Evolutionary conservation across 306 rosid species (phyloP).

Genomic region (Dryas drummondii): DNA sequence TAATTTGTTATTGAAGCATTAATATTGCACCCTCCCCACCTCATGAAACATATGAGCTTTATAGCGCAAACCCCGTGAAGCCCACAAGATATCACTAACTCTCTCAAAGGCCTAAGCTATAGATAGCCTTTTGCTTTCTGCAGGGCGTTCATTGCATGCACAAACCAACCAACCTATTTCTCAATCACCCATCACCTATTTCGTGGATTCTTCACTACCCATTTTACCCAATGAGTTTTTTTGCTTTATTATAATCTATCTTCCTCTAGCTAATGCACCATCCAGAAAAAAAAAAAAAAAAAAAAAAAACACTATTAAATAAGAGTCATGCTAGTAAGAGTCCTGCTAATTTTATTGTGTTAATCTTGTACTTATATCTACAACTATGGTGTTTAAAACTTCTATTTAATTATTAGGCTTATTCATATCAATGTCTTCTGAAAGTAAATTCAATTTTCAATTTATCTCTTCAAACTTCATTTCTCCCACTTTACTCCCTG

Average conservation of each 20-base stretch:
- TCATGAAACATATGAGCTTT: slow-evolving; percentile 16
- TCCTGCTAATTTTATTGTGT: too few species aligned
- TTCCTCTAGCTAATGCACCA: neutral
- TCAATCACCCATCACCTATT: slow-evolving; percentile 8
- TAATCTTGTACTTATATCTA: too few species aligned
- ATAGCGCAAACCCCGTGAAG: slow-evolving; percentile 28
- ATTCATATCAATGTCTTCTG: too few species aligned
- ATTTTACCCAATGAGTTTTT: neutral
- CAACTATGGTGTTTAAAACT: too few species aligned
- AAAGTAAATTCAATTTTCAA: too few species aligned
- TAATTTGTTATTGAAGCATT: slow-evolving; percentile 17
- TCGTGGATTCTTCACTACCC: neutral
- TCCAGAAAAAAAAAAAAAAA: neutral
- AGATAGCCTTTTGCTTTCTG: neutral
- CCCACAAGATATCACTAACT: slow-evolving; percentile 6
- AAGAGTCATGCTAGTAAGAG: neutral
- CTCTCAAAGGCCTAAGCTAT: neutral
- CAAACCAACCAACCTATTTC: neutral
- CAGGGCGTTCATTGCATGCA: slow-evolving; percentile 22
- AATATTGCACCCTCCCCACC: neutral
- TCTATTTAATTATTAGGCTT: too few species aligned
- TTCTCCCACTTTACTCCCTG: too few species aligned
- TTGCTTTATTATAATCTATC: neutral
- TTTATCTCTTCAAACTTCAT: too few species aligned
- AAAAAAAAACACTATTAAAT: neutral